These are phyloP conservation scores for Albugo candida DNA, from an alignment of 352 stramenopile genomes.

Conservation along the genomic window DNA sequence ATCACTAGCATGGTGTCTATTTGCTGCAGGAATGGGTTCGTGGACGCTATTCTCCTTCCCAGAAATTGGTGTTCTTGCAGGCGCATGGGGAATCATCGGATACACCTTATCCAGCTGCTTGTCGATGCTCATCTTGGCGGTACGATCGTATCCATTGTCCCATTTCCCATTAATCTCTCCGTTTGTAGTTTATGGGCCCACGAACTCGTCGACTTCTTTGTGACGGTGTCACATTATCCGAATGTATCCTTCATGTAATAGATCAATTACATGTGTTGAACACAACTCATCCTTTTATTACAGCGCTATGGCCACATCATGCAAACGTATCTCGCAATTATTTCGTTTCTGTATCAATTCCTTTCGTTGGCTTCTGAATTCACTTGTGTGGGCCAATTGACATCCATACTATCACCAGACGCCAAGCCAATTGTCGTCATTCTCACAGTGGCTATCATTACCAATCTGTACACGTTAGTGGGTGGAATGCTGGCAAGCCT, in stretches of 20 bases:
- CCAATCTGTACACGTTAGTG: slow-evolving; percentile 54
- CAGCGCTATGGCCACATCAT: slow-evolving; percentile 41
- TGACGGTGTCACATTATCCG: slow-evolving; percentile 49
- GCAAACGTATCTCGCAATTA: slow-evolving; percentile 42
- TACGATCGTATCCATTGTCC: slow-evolving; percentile 4
- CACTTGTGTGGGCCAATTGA: slow-evolving; percentile 35
- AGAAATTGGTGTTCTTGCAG: slow-evolving; percentile 44
- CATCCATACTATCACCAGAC: slow-evolving; percentile 22
- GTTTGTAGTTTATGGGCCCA: slow-evolving; percentile 20
- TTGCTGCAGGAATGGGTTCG: slow-evolving; percentile 51
- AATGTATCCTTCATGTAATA: slow-evolving; percentile 32
- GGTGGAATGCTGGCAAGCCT: slow-evolving; percentile 50
- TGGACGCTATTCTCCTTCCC: slow-evolving; percentile 62
- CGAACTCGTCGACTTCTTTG: slow-evolving; percentile 36
- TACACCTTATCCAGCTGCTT: slow-evolving; percentile 44
- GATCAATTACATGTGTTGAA: neutral
- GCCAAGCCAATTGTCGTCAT: slow-evolving; percentile 36
- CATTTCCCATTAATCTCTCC: neutral
- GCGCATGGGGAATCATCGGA: slow-evolving; percentile 54
- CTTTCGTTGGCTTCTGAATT: slow-evolving; percentile 57
- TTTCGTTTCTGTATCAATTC: slow-evolving; percentile 67
- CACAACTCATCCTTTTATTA: neutral
- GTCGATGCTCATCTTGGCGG: slow-evolving; percentile 31
- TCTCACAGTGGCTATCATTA: slow-evolving; percentile 32
- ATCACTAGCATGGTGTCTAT: slow-evolving; percentile 57